phyloP scores from a whole-genome alignment of 305 asterid genomes.

The Fraxinus nigra region DNA sequence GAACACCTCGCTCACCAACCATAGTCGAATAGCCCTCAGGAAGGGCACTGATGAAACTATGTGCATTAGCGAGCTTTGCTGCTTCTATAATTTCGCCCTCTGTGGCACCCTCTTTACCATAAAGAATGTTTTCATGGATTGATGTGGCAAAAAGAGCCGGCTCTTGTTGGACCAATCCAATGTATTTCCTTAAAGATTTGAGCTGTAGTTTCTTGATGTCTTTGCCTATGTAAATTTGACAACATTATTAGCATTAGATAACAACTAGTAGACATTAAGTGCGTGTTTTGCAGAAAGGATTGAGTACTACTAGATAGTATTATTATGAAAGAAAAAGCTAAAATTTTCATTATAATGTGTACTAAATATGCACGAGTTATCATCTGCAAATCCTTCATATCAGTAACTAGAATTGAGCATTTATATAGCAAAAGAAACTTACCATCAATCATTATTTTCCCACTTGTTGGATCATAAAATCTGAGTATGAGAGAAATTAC shows the following conservation, averaged over 20 bases:
- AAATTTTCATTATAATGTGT: background rate
- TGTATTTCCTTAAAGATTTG: conserved; percentile 75
- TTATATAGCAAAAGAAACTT: conserved; percentile 21
- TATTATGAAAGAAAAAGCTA: background rate
- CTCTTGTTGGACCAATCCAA: conserved; percentile 92
- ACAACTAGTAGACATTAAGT: background rate
- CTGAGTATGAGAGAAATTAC: conserved; percentile 78
- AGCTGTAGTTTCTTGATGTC: conserved; percentile 79
- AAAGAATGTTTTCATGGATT: conserved; percentile 78
- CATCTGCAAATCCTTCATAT: background rate
- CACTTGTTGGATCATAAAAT: conserved; percentile 88
- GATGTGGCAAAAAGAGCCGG: conserved; percentile 96
- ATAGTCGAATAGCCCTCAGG: conserved; percentile 81
- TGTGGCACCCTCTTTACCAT: conserved; percentile 92
- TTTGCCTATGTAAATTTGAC: conserved; percentile 52
- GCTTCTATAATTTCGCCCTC: conserved; percentile 84
- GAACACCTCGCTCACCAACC: conserved; percentile 75
- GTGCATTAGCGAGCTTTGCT: conserved; percentile 90
- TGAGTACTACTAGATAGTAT: background rate
- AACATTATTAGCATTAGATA: background rate
- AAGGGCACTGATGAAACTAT: conserved; percentile 65
- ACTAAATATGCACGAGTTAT: background rate
- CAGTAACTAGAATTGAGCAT: background rate
- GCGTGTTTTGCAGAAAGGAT: background rate
- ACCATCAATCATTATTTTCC: conserved; percentile 82